Base-by-base conservation (phyloP, 768 basidiomycete species). In the Austroboletus eburneus region DNA sequence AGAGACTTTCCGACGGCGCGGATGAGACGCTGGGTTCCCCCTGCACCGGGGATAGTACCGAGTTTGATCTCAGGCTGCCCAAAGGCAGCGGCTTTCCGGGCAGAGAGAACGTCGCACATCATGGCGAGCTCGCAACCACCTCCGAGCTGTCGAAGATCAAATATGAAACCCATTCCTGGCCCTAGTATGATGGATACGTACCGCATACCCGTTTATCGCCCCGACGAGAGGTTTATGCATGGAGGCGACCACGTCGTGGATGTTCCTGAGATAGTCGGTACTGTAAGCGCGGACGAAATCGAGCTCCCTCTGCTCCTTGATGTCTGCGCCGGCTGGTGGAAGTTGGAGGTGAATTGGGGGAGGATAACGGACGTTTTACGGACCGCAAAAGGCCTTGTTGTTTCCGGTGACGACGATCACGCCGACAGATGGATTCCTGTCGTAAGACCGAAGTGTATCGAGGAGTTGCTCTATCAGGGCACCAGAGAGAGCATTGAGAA, bases 51-150 rank as follows among this genome's bases (percentile, higher is more conserved):
- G 61, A 97, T 94, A 46, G 90, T 85, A 44, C 93, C 94, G 30
- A 96, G 78, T 57, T 87, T 93, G 68, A 98, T 91, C 65, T 98
- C 95, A 12, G 95, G 95, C 62, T 95, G 94, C 16, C 91, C 92
- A 62, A 98, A 97, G 48, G 81, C 80, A 12, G 95, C 93, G 20
- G 77, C 86, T 2, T 87, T 83, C 8, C 90, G 85, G 10, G 89
- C 91, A 47, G 94, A 81, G 60, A 96, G 80, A 65, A 96, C 90
- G 66, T 98, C 94, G 66, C 90, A 91, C 87, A 91, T 91, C 58
- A 97, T 74, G 0, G 94, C 94, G 27, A 98, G 82, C 68, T 97
- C 95, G 63, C 94, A 96, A 16, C 95, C 95, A 33, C 94, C 95
- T 5, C 95, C 95, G 50, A 97, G 83, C 93, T 96, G 14, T 29